Evolutionary conservation across 768 basidiomycete species (phyloP), one percentile per base, ranked within the genome.

Genomic region (Amanita exitialis): DNA sequence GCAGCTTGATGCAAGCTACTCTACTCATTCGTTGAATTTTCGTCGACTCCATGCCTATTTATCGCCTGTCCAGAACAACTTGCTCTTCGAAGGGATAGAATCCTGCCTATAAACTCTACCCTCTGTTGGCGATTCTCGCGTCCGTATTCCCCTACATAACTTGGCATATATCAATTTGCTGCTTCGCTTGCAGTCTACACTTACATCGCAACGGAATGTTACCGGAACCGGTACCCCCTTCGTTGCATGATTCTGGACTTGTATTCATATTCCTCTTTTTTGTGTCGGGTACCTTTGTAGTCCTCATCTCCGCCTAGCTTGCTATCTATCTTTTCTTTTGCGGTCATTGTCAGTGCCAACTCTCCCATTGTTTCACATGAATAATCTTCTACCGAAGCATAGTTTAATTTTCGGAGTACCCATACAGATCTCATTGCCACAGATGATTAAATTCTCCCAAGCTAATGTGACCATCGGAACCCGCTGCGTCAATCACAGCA

Each of bases 211-310:
- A 34, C 36, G 39, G 46, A 36, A 35, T 42, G 39, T 20, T 53
- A 36, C 52, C 32, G 53, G 37, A 37, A 44, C 37, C 44, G 32
- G 46, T 49, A 30, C 39, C 47, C 54, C 54, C 44, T 51, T 53
- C 49, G 50, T 46, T 53, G 32, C 53, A 47, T 43, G 36, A 49
- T 53, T 54, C 57, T 55, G 70, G 63, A 67, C 65, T 66, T 74
- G 71, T 74, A 72, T 66, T 64, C 64, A 57, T 70, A 70, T 63
- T 58, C 57, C 56, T 62, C 58, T 58, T 53, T 58, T 58, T 54
- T 56, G 44, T 56, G 51, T 54, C 56, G 56, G 54, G 56, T 54
- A 49, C 61, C 54, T 55, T 61, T 55, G 56, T 60, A n/a, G n/a
- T 35, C 55, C 42, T 55, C 54, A 53, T 50, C 56, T 32, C 32